Evolutionary conservation across 306 rosid species (phyloP).

Genomic region (Inga oerstediana): DNA sequence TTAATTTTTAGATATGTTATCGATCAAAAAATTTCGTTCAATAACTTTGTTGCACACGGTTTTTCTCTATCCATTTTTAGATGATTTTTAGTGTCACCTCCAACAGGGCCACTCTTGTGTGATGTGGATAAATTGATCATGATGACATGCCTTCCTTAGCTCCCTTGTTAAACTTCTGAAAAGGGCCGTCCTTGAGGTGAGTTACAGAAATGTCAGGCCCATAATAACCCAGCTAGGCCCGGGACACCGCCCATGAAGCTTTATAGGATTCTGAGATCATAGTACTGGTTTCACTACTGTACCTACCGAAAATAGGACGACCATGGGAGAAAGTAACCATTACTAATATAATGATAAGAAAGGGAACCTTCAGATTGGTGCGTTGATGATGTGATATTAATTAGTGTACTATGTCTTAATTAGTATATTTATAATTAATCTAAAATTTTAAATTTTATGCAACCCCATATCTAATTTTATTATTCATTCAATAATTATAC

Average conservation of each 20-base stretch:
- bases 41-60: fast-evolving
- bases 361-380: neutral
- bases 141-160: neutral
- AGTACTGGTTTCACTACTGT: slow-evolving; percentile 1
- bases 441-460: neutral
- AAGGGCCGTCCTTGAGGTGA: neutral
- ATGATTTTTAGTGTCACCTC: too few species aligned
- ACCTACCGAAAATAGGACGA: slow-evolving; percentile 4
- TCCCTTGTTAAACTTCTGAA: neutral
- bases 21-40: too few species aligned
- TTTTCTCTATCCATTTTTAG: too few species aligned
- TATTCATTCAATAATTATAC: neutral
- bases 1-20: too few species aligned
- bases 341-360: neutral
- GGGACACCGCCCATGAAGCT: neutral
- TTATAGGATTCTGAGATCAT: neutral
- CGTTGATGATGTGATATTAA: neutral
- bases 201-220: neutral
- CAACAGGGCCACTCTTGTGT: too few species aligned
- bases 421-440: neutral
- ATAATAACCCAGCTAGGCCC: slow-evolving; percentile 5
- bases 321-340: slow-evolving; percentile 24
- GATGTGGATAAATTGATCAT: too few species aligned
- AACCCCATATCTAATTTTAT: neutral
- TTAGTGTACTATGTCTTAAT: neutral